Percentiles rank a stretch among this genome's conserved stretches.
phyloP scores from a whole-genome alignment of 805 yeast genomes.

The Suhomyces sp. region DNA sequence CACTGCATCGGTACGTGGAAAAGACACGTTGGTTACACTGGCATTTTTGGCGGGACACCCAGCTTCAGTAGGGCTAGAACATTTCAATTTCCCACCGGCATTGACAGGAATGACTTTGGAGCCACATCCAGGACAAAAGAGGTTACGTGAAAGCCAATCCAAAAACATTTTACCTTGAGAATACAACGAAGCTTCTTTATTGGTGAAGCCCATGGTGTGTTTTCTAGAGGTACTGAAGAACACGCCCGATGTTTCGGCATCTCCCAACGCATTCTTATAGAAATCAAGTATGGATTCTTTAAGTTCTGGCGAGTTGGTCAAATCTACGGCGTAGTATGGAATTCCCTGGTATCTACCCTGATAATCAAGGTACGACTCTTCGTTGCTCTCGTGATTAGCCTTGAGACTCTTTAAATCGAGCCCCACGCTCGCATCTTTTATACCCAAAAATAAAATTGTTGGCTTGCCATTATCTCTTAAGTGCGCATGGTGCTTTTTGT shows the following conservation, averaged over 20 bases:
- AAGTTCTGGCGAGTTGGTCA: conserved; percentile 44
- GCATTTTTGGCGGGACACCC: conserved; percentile 38
- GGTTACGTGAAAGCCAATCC: conserved; percentile 77
- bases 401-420: conserved; percentile 29
- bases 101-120: conserved; percentile 55
- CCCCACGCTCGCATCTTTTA: conserved; percentile 46
- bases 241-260: conserved; percentile 10
- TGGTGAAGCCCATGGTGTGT: conserved; percentile 33
- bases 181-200: conserved; percentile 58
- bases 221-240: conserved; percentile 36
- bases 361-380: conserved; percentile 38
- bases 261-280: conserved; percentile 8
- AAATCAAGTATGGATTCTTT: conserved; percentile 31
- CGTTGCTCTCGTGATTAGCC: conserved; percentile 21
- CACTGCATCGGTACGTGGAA: conserved; percentile 91
- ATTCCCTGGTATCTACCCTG: conserved; percentile 54
- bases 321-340: conserved; percentile 65
- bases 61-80: conserved; percentile 33
- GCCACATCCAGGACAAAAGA: conserved; percentile 89
- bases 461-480: conserved; percentile 39
- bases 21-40: conserved; percentile 69
- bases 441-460: conserved; percentile 42
- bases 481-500: conserved; percentile 35
- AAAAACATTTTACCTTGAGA: conserved; percentile 81
- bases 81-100: conserved; percentile 62